Percentiles rank a stretch among this genome's conserved stretches.
phyloP scores from a whole-genome alignment of 768 basidiomycete genomes.

The Pisolithus tinctorius region DNA sequence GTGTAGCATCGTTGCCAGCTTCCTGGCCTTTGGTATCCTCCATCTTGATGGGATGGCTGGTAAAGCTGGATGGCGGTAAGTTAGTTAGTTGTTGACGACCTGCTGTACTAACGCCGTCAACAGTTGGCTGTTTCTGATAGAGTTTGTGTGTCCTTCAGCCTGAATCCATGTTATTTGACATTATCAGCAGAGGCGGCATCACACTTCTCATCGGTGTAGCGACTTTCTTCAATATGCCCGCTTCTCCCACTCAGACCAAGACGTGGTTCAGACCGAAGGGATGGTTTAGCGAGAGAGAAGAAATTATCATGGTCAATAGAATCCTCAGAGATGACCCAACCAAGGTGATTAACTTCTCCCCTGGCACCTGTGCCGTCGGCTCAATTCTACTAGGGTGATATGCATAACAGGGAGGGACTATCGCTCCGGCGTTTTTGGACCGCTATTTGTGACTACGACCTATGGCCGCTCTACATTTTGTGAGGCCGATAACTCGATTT shows the following conservation, averaged over 20 bases:
- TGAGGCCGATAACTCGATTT: slow-evolving; percentile 8
- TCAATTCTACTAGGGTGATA: slow-evolving; percentile 38
- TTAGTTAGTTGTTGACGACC: background rate
- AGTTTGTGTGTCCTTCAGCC: slow-evolving; percentile 35
- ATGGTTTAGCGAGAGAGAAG: slow-evolving; percentile 60
- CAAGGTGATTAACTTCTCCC: slow-evolving; percentile 30
- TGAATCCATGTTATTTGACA: slow-evolving; percentile 25
- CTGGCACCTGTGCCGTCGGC: background rate
- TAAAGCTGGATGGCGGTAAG: slow-evolving; percentile 44
- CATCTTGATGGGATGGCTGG: slow-evolving; percentile 51
- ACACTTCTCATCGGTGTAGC: slow-evolving; percentile 47
- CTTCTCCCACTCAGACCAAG: slow-evolving; percentile 54
- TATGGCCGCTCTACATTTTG: slow-evolving; percentile 63
- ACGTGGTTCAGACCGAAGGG: slow-evolving; percentile 52
- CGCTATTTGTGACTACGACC: slow-evolving; percentile 53
- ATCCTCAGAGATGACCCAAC: slow-evolving; percentile 60
- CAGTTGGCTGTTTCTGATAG: slow-evolving; percentile 55
- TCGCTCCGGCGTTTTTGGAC: slow-evolving; percentile 43
- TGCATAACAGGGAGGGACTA: slow-evolving; percentile 66
- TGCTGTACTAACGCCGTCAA: background rate
- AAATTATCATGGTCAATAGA: slow-evolving; percentile 52
- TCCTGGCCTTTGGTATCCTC: slow-evolving; percentile 57
- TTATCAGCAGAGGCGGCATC: slow-evolving; percentile 32
- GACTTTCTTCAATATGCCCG: slow-evolving; percentile 54
- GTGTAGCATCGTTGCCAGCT: slow-evolving; percentile 42